Evolutionary conservation across 192 early-diverging fungal species (phyloP).

Genomic region (Gaertneriomyces semiglobifer): DNA sequence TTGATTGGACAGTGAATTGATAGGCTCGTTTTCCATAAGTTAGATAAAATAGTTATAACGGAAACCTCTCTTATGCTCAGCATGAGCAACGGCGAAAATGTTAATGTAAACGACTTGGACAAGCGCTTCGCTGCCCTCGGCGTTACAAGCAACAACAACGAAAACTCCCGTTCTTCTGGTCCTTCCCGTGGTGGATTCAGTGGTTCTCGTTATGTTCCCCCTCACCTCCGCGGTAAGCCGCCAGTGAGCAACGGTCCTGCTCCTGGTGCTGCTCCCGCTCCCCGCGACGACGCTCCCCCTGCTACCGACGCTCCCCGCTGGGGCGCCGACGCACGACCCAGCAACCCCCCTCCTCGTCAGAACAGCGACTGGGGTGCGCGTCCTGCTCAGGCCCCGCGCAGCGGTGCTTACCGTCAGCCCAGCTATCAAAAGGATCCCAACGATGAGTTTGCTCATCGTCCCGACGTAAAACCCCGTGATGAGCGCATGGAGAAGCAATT

Average conservation of each 20-base stretch:
- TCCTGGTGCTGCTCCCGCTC: not conserved
- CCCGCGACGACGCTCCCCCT: not conserved
- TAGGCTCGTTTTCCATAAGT: too few relatives aligned
- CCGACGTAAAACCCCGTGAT: slow-evolving; percentile 74
- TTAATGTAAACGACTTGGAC: slow-evolving; percentile 19
- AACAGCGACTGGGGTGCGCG: not conserved
- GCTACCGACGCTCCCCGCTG: not conserved
- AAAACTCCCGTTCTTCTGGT: not conserved
- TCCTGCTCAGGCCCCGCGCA: not conserved
- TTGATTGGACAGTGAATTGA: too few relatives aligned
- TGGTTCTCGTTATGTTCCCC: slow-evolving; percentile 15
- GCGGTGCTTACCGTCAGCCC: not conserved
- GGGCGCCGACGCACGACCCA: not conserved
- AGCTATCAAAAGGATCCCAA: slow-evolving; percentile 39
- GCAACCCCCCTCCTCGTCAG: not conserved
- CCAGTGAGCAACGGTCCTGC: not conserved
- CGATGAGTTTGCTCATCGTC: slow-evolving; percentile 70
- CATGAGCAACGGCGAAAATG: slow-evolving; percentile 14
- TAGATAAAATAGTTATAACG: too few relatives aligned
- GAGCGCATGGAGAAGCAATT: slow-evolving; percentile 76
- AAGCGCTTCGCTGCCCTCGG: slow-evolving; percentile 18
- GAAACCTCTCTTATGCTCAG: slow-evolving; percentile 6
- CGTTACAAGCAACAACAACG: slow-evolving; percentile 19
- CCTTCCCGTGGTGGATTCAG: not conserved
- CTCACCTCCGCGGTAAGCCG: slow-evolving; percentile 15